Evolutionary conservation across 768 basidiomycete genomes (phyloP), one percentile per base, ranked within the genome.

Genomic region (Polyporus arcularius): DNA sequence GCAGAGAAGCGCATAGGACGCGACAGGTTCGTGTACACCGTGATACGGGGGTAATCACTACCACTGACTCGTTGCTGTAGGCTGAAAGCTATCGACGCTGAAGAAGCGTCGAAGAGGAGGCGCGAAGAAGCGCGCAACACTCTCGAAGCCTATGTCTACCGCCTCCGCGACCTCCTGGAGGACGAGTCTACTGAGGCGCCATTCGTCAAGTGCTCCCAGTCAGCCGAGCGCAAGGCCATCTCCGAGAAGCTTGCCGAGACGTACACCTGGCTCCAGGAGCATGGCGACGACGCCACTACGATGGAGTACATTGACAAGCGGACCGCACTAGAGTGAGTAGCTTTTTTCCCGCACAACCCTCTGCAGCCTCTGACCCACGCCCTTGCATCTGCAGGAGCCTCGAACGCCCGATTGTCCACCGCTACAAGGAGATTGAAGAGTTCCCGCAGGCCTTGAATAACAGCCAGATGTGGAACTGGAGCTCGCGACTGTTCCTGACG

Each of bases 141-240:
- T 28, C 85, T 99, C 53, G 97, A 99, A 74, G 85, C 89, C 35
- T 97, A 97, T 71, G 75, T 98, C n/a, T 99, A 99, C 77, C 84
- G 88, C 61, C 75, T 97, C 38, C 87, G 92, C 21, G 94, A 94
- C 69, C 79, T 96, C 10, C 78, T 98, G 32, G 81, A 84, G 32
- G 86, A 89, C 41, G 83, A 84, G 65, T 67, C 75, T 4, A 18
- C 58, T n/a, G 82, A 85, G 8, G 85, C 88, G 7, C 90, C 93
- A 2, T 92, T 98, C 76, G 85, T 86, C 73, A 89, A 91, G 69
- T 96, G 89, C 71, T 96, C 94, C 4, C 88, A 88, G 64, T 75
- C 79, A 9, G 70, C 72, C 6, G 97, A 99, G 73, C 79, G 93
- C 49, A 75, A 80, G 59, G 78, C 77, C n/a, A 82, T 98, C 58